Conservation (phyloP, 2,329 filamentous ascomycete species). For the Botrytis fabae region DNA sequence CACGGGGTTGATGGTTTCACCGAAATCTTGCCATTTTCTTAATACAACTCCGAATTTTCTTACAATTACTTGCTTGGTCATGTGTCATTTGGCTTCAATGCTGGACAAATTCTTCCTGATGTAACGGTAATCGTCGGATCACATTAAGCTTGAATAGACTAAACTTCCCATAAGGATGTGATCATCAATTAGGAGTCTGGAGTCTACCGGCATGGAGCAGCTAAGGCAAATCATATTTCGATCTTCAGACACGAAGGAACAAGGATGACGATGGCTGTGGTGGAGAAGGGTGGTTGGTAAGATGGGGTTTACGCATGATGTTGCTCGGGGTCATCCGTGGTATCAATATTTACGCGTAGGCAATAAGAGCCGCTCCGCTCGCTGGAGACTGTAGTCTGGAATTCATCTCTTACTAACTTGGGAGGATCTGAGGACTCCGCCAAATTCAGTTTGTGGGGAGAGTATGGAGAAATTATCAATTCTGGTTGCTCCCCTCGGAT, state of each 20-base stretch:
- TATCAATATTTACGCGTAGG: background rate
- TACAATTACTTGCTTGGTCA: background rate
- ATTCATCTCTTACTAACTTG: background rate
- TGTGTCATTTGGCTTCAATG: background rate
- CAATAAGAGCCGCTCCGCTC: background rate
- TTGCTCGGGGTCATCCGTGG: conserved; percentile 1
- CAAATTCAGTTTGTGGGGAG: conserved; percentile 3
- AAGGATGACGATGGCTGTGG: background rate
- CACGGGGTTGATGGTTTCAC: conserved; percentile 21
- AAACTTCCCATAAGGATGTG: background rate
- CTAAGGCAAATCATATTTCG: background rate
- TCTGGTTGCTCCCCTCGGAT: background rate
- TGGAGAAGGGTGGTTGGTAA: conserved; percentile 20
- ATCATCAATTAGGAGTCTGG: background rate
- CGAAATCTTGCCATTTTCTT: background rate
- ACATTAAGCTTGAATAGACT: background rate
- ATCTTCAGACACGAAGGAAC: background rate
- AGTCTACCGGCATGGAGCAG: conserved; percentile 3
- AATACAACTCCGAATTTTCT: background rate
- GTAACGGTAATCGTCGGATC: background rate
- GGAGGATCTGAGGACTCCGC: background rate
- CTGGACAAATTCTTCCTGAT: background rate
- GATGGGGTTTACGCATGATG: background rate
- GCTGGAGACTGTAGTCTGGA: background rate
- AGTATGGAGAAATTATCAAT: conserved; percentile 11